phyloP scores from a whole-genome alignment of 176 grass and related monocot species.

The Musa beccarii region DNA sequence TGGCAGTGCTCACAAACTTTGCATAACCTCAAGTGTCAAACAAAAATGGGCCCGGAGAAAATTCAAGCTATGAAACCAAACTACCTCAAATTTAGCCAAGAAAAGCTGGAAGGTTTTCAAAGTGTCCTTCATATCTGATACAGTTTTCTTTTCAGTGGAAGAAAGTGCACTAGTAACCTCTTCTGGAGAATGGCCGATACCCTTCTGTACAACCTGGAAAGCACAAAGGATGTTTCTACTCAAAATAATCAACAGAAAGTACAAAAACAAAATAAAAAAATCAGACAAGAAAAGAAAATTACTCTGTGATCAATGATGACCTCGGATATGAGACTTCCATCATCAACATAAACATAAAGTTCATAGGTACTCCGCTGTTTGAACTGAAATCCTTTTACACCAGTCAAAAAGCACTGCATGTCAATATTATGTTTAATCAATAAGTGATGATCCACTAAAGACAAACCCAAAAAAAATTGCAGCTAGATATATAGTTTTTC shows the following conservation, averaged over 20 bases:
- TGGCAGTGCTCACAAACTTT: background rate
- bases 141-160: slow-evolving; percentile 35
- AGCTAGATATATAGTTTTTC: too few relatives aligned
- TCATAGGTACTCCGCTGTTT: slow-evolving; percentile 41
- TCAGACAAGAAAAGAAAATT: slow-evolving; percentile 19
- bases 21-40: background rate
- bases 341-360: slow-evolving; percentile 66
- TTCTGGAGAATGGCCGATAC: slow-evolving; percentile 50
- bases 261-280: background rate
- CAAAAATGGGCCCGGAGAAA: background rate
- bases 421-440: background rate
- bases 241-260: background rate
- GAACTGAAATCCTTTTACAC: slow-evolving; percentile 52
- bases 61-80: background rate
- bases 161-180: slow-evolving; percentile 50
- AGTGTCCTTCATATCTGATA: slow-evolving; percentile 36
- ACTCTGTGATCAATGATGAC: slow-evolving; percentile 57
- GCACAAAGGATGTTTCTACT: slow-evolving; percentile 5
- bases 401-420: slow-evolving; percentile 62
- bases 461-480: background rate
- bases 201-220: slow-evolving; percentile 54
- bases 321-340: slow-evolving; percentile 83
- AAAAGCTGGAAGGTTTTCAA: slow-evolving; percentile 51
- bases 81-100: slow-evolving; percentile 71
- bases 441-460: background rate